These are phyloP conservation scores for Neurospora sp. DNA, from an alignment of 495 filamentous ascomycete species.

Conservation along the genomic window DNA sequence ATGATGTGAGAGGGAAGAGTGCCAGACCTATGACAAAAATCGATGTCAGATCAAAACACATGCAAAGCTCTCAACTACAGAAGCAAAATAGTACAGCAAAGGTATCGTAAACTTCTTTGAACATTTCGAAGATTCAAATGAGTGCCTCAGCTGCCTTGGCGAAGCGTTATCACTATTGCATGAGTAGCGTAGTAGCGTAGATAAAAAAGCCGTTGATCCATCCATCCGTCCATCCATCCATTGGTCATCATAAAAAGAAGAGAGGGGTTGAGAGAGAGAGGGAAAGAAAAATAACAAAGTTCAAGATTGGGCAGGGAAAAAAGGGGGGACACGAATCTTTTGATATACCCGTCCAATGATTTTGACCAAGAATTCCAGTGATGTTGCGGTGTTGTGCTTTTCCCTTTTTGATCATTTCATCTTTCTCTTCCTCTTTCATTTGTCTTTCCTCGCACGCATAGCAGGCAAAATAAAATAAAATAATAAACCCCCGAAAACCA, in stretches of 20 bases:
- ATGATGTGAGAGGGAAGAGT: background rate
- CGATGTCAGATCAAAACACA: background rate
- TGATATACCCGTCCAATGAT: background rate
- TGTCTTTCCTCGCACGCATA: background rate
- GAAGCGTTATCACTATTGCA: constrained; percentile 2
- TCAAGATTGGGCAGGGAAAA: background rate
- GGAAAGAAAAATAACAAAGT: background rate
- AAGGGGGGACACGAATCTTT: background rate
- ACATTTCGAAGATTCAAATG: background rate
- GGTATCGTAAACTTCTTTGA: background rate
- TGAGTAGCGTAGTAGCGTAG: constrained; percentile 2
- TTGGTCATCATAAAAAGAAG: background rate
- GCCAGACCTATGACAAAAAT: too few relatives aligned
- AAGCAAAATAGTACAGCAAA: background rate
- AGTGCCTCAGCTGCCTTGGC: background rate
- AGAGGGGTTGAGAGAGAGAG: background rate
- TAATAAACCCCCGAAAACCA: background rate
- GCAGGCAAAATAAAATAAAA: background rate
- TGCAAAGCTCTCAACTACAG: background rate
- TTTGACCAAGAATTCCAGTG: background rate
- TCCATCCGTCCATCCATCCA: background rate
- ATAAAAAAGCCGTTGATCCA: background rate
- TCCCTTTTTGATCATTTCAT: background rate
- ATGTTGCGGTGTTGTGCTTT: background rate
- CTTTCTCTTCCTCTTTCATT: background rate